These are phyloP conservation scores for Diplosphaera chodatii DNA, from an alignment of 139 green algal species.

Conservation along the genomic window DNA sequence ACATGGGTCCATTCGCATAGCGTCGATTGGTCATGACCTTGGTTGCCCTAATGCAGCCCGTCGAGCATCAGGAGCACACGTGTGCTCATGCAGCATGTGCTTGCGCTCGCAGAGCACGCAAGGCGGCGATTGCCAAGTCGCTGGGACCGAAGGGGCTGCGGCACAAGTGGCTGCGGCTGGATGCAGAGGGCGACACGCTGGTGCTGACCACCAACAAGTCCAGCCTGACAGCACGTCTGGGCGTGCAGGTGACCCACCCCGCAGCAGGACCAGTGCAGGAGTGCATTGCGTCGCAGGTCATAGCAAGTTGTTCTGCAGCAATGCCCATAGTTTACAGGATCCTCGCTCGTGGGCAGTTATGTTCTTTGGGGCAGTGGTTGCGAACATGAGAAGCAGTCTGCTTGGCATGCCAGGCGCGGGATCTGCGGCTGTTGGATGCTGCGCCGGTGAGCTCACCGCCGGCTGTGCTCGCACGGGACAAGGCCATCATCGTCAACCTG, in stretches of 20 bases:
- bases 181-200: not conserved
- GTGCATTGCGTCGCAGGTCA: too few species aligned
- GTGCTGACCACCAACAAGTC: not conserved
- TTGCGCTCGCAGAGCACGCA: not conserved
- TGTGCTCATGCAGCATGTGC: too few species aligned
- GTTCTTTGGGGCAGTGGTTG: too few species aligned
- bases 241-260: not conserved
- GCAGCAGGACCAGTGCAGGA: too few species aligned
- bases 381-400: too few species aligned
- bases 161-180: not conserved
- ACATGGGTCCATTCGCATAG: too few species aligned
- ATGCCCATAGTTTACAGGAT: too few species aligned
- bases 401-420: conserved; percentile 7
- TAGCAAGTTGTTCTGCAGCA: too few species aligned
- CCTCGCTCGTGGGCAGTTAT: too few species aligned
- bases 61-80: too few species aligned
- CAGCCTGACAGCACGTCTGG: not conserved
- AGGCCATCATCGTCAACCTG: conserved; percentile 38
- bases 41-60: too few species aligned
- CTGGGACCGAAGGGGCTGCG: not conserved
- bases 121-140: not conserved
- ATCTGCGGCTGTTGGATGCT: conserved; percentile 36
- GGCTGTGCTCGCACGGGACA: conserved; percentile 34
- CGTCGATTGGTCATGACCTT: too few species aligned
- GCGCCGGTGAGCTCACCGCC: conserved; percentile 23